Evolutionary conservation across 371 early-diverging fungal genomes (phyloP), one percentile per base, ranked within the genome.

Genomic region (Mortierella polycephala): DNA sequence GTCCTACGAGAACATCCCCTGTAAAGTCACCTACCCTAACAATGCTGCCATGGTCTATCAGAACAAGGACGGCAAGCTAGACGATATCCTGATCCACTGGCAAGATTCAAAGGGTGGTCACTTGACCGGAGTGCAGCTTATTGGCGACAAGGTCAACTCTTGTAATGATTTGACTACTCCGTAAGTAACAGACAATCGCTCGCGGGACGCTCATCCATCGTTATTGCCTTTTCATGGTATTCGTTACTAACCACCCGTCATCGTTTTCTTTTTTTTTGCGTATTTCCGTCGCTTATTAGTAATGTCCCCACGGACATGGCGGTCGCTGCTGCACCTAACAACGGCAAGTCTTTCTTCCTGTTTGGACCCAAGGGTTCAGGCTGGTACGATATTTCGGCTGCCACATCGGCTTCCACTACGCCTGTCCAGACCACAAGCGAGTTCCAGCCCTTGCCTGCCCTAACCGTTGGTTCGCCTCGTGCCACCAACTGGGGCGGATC

Each of bases 11-110:
- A 21, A 18, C 41, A 66, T 70, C 41, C 57, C 67, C n/a, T 75
- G 76, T 47, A 44, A 57, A 13, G 2, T 75, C 45, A 67, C 67
- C 16, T 75, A 70, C 46, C 76, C 76, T 45, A 76, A 76, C 64
- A 66, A 76, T 44, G 64, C 71, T 18, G 71, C 76, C 18, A 13
- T 70, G 53, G 76, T 76, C 56, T 59, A 60, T 64, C 76, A 76
- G 67, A 45, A 76, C 61, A 40, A 39, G 37, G 23, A 41, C 21
- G 30, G 37, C 13, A 40, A 21, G 9, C 7, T 71, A 9, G 76
- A 76, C 52, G 67, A 70, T 44, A 51, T 71, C 46, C 55, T 76
- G 37, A 64, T 76, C 21, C 67, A 76, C 7, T 71, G 71, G 76
- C 51, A 67, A 51, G 76, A 71, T 60, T 39, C 62, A n/a, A 51